Conservation (phyloP, 2,329 filamentous ascomycete species). For the Epichloe glyceriae region DNA sequence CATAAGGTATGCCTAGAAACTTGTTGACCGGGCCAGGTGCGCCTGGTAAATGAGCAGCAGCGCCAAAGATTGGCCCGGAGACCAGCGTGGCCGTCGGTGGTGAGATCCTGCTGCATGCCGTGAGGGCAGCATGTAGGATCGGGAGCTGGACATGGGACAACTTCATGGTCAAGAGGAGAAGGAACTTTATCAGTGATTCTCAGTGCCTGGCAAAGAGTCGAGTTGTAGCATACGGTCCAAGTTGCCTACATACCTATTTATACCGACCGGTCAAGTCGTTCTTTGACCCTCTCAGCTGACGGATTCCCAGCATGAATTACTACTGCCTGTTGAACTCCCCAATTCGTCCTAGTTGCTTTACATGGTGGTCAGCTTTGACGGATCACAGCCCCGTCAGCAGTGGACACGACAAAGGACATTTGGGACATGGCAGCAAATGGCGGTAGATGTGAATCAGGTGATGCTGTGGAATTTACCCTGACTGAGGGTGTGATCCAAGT, state of each 20-base stretch:
- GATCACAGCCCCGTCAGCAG: background rate
- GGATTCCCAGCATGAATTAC: background rate
- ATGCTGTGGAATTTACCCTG: background rate
- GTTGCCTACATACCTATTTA: background rate
- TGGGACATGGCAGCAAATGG: background rate
- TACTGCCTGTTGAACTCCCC: background rate
- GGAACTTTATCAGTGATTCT: background rate
- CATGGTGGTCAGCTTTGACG: background rate
- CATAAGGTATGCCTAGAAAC: slow-evolving; percentile 13
- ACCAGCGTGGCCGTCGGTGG: slow-evolving; percentile 8
- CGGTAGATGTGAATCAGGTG: background rate
- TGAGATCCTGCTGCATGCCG: background rate
- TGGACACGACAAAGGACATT: background rate
- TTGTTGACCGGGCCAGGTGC: slow-evolving; percentile 9
- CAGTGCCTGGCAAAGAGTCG: background rate
- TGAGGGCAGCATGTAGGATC: background rate
- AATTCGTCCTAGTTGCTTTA: background rate
- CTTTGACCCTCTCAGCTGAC: background rate
- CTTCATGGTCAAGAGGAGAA: background rate
- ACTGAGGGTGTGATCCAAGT: background rate
- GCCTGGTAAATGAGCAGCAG: slow-evolving; percentile 8
- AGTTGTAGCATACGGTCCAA: no score
- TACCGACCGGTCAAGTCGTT: background rate
- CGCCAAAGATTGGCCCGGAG: slow-evolving; percentile 9
- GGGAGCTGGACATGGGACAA: background rate